Percentiles rank a stretch among this genome's conserved stretches.
phyloP scores from a whole-genome alignment of 345 rosid genomes.

The Clausena lansium region DNA sequence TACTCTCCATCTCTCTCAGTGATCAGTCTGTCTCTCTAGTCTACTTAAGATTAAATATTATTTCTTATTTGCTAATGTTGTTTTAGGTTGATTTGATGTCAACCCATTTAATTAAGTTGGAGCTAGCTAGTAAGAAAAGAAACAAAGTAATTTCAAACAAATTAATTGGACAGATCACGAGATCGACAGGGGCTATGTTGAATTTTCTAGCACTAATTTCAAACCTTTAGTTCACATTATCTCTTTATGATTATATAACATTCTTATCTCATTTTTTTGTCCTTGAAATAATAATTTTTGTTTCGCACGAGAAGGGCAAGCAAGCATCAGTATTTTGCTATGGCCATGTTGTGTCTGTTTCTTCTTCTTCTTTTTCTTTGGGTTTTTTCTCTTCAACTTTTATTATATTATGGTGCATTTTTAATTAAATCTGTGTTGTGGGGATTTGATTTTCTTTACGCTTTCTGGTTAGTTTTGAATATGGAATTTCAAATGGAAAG shows the following conservation, averaged over 20 bases:
- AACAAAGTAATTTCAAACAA: neutral
- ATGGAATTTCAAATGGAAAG: conserved; percentile 20
- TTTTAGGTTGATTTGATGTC: conserved; percentile 23
- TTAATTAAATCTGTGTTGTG: neutral
- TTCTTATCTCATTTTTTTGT: neutral
- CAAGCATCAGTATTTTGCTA: conserved; percentile 5
- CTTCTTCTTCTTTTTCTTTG: neutral
- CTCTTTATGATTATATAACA: neutral
- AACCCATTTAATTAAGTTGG: conserved; percentile 30
- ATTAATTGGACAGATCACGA: neutral
- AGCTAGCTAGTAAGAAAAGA: neutral
- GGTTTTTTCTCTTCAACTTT: neutral
- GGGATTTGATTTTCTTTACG: conserved; percentile 16
- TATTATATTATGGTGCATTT: neutral
- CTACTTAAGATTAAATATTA: conserved; percentile 8
- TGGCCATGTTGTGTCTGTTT: conserved; percentile 1
- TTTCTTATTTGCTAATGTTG: conserved; percentile 11
- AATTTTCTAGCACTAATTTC: conserved; percentile 18
- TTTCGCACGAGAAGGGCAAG: conserved; percentile 12
- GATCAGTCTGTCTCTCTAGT: neutral
- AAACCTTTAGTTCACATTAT: conserved; percentile 15
- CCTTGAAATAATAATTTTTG: conserved; percentile 12
- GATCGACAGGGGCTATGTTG: conserved; percentile 16
- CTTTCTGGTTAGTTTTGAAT: conserved; percentile 26
- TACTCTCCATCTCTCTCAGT: conserved; percentile 3